Conservation (phyloP, 345 rosid species). For the Angophora floribunda region DNA sequence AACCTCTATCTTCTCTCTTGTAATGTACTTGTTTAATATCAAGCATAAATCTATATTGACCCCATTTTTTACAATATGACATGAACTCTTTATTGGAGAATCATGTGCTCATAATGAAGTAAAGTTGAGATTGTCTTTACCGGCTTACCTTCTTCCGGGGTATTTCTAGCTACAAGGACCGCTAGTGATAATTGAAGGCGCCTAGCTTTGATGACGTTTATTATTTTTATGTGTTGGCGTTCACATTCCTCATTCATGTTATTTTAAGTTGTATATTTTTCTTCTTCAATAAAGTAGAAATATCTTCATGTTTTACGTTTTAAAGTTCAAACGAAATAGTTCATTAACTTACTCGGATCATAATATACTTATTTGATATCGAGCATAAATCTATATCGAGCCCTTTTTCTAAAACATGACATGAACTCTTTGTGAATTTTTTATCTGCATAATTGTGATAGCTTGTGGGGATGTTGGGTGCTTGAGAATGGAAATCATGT, state of each 20-base stretch:
- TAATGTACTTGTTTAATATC: not conserved
- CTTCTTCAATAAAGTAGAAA: too few relatives aligned
- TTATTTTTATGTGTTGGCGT: too few relatives aligned
- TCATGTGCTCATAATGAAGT: too few relatives aligned
- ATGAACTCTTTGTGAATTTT: not conserved
- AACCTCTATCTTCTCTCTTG: not conserved
- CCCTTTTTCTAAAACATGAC: not conserved
- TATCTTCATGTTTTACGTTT: too few relatives aligned
- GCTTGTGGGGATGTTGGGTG: not conserved
- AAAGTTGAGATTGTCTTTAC: too few relatives aligned
- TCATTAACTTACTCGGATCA: not conserved
- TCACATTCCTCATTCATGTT: too few relatives aligned
- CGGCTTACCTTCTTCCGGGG: too few relatives aligned
- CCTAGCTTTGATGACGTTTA: too few relatives aligned
- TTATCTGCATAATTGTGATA: not conserved
- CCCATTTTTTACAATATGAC: not conserved
- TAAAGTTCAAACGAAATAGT: too few relatives aligned
- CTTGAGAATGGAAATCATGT: not conserved
- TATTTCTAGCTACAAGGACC: too few relatives aligned
- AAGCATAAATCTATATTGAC: not conserved
- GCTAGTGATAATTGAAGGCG: too few relatives aligned
- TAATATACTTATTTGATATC: not conserved
- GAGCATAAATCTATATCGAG: not conserved
- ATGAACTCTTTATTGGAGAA: not conserved
- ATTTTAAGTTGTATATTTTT: too few relatives aligned